These are phyloP conservation scores for Coemansia sp. DNA, from an alignment of 192 early-diverging fungal genomes.

Conservation along the genomic window DNA sequence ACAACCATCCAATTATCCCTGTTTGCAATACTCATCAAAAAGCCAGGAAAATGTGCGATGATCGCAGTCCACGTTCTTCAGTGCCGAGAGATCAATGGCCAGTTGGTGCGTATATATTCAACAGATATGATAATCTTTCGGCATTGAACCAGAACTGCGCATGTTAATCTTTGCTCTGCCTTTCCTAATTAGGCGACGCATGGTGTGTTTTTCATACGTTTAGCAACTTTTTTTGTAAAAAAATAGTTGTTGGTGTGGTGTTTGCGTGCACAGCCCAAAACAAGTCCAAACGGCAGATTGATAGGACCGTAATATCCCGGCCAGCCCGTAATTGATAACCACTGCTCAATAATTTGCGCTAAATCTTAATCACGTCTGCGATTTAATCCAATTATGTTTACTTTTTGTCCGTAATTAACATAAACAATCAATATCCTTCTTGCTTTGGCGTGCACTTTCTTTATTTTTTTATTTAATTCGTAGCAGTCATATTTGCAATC, in stretches of 20 bases:
- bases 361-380: too few relatives aligned
- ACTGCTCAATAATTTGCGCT: too few relatives aligned
- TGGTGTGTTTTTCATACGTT: too few relatives aligned
- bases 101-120: background rate
- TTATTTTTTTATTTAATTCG: background rate
- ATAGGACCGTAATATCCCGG: too few relatives aligned
- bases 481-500: background rate
- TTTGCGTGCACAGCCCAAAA: too few relatives aligned
- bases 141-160: background rate
- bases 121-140: background rate
- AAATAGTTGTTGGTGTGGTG: too few relatives aligned
- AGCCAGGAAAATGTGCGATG: background rate
- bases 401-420: background rate
- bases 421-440: background rate
- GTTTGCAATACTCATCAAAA: background rate
- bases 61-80: background rate
- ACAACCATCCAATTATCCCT: background rate
- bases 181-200: background rate
- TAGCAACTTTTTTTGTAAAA: too few relatives aligned
- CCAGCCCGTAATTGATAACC: too few relatives aligned
- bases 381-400: background rate
- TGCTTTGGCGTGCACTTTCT: background rate
- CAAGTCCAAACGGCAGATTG: too few relatives aligned
- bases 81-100: background rate
- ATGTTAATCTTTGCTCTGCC: background rate